These are phyloP conservation scores for Lagenaria siceraria DNA, from an alignment of 306 rosid genomes.

Conservation along the genomic window DNA sequence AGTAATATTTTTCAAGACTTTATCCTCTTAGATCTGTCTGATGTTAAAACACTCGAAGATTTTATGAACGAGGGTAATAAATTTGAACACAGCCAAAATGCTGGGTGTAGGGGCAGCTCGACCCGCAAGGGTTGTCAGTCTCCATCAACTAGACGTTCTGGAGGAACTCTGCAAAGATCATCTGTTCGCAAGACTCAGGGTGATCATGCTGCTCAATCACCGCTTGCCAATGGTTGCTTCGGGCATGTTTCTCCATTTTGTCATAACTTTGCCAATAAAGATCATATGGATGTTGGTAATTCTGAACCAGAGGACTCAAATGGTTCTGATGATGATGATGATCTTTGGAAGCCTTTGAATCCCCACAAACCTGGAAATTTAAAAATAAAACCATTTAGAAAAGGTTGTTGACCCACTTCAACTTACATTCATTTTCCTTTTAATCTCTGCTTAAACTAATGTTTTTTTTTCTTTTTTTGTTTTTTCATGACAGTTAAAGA, in stretches of 20 bases:
- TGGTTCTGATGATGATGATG: conserved; percentile 47
- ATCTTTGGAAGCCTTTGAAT: conserved; percentile 93
- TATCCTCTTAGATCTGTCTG: conserved; percentile 70
- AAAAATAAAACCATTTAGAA: conserved; percentile 71
- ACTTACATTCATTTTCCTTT: neutral
- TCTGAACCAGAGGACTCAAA: conserved; percentile 33
- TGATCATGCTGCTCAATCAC: conserved; percentile 31
- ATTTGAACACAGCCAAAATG: conserved; percentile 28
- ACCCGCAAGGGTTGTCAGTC: conserved; percentile 43
- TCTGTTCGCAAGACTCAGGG: conserved; percentile 36
- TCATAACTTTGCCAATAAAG: conserved; percentile 22
- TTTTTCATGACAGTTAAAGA: conserved; percentile 32
- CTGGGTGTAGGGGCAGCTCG: conserved; percentile 38
- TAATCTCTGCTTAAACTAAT: neutral
- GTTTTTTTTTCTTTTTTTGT: conserved; percentile 10
- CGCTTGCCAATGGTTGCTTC: conserved; percentile 19
- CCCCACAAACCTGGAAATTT: conserved; percentile 86
- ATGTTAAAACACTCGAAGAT: conserved; percentile 57
- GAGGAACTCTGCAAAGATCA: conserved; percentile 46
- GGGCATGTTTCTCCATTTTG: conserved; percentile 32
- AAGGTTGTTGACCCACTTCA: conserved; percentile 38
- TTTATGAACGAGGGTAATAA: conserved; percentile 32
- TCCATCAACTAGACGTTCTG: conserved; percentile 34
- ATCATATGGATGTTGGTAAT: conserved; percentile 41
- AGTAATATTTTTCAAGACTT: conserved; percentile 62